Percentiles rank a stretch among this genome's conserved stretches.
phyloP scores from a whole-genome alignment of 371 early-diverging fungal genomes.

The Fennellomyces sp. region DNA sequence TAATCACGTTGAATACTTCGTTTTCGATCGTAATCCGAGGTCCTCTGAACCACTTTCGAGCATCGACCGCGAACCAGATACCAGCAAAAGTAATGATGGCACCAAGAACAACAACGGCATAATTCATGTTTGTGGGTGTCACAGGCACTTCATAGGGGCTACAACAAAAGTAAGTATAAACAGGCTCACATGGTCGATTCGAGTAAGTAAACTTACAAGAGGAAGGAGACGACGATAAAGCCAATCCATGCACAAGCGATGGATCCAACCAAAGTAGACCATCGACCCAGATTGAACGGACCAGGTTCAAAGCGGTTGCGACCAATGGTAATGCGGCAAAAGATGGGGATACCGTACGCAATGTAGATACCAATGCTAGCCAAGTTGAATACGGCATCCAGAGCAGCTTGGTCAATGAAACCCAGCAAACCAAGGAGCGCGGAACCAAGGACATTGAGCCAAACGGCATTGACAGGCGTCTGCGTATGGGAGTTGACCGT shows the following conservation, averaged over 20 bases:
- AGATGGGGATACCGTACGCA: slow-evolving; percentile 53
- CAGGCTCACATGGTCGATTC: not conserved
- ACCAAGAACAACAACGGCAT: slow-evolving; percentile 56
- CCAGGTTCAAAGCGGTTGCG: slow-evolving; percentile 17
- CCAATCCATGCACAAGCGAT: slow-evolving; percentile 22
- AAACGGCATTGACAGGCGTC: slow-evolving; percentile 59
- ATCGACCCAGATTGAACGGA: slow-evolving; percentile 20
- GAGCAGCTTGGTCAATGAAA: slow-evolving; percentile 44
- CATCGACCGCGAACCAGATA: slow-evolving; percentile 18
- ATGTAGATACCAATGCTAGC: slow-evolving; percentile 61
- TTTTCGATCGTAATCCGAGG: not conserved
- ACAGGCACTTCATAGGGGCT: slow-evolving; percentile 42
- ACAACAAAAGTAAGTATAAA: slow-evolving; percentile 48
- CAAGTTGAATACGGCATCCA: slow-evolving; percentile 61
- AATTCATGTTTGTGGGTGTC: slow-evolving; percentile 51
- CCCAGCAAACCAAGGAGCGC: slow-evolving; percentile 47
- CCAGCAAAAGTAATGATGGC: slow-evolving; percentile 11
- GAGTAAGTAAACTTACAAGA: slow-evolving; percentile 14
- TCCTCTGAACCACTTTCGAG: slow-evolving; percentile 1
- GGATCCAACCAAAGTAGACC: slow-evolving; percentile 16
- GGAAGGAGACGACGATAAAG: slow-evolving; percentile 39
- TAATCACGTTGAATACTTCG: not conserved
- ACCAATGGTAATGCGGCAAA: slow-evolving; percentile 21
- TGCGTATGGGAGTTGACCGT: slow-evolving; percentile 23
- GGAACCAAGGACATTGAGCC: slow-evolving; percentile 51